A percentile compares a stretch with the other conserved stretches of the same genome.
phyloP scores from a whole-genome alignment of 1,139 yeast genomes.

The Nakaseomyces nivariensis region DNA sequence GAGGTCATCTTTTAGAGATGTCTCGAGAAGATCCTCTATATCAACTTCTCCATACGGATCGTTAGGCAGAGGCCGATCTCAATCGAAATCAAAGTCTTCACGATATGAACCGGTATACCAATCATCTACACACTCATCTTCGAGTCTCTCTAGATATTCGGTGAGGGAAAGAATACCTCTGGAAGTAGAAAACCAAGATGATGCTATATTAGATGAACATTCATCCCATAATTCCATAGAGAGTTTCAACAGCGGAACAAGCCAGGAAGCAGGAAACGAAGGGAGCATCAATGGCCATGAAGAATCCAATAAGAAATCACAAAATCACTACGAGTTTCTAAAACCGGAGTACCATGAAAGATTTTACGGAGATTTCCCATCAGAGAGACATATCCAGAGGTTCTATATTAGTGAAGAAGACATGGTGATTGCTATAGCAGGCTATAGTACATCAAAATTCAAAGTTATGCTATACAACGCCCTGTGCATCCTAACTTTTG shows the following conservation, averaged over 20 bases:
- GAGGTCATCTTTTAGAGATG: constrained; percentile 20
- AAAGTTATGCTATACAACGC: constrained; percentile 42
- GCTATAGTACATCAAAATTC: constrained; percentile 50
- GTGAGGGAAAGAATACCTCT: constrained; percentile 38
- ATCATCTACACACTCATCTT: constrained; percentile 28
- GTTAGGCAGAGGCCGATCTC: constrained; percentile 2
- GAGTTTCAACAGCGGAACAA: constrained; percentile 6
- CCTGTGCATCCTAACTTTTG: constrained; percentile 51
- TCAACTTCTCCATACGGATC: constrained; percentile 5
- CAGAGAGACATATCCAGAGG: constrained; percentile 51
- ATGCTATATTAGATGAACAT: constrained; percentile 14
- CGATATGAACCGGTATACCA: constrained; percentile 7
- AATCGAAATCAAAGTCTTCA: background rate
- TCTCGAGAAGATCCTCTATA: constrained; percentile 10
- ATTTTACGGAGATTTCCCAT: constrained; percentile 36
- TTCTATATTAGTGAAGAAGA: constrained; percentile 94
- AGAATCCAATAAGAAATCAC: constrained; percentile 19
- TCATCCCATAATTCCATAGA: constrained; percentile 14
- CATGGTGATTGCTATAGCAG: constrained; percentile 86
- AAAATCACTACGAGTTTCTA: constrained; percentile 25
- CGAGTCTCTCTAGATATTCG: constrained; percentile 30
- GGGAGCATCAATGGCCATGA: constrained; percentile 23
- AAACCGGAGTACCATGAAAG: constrained; percentile 34
- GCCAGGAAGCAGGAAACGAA: constrained; percentile 12
- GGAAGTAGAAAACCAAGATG: constrained; percentile 29